These are phyloP conservation scores for Jasminum sambac DNA, from an alignment of 257 asterid genomes.

Conservation along the genomic window DNA sequence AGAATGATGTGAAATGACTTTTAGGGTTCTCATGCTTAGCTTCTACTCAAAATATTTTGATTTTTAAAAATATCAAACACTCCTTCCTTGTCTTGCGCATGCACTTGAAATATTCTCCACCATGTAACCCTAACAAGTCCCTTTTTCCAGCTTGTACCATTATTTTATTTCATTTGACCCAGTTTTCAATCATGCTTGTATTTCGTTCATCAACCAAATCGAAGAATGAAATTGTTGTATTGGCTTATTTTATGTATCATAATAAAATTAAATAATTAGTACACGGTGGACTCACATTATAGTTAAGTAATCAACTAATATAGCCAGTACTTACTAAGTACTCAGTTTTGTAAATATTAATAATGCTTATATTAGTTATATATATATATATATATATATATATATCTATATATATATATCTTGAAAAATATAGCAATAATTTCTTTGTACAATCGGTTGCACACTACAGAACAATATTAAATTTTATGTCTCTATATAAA, in stretches of 20 bases:
- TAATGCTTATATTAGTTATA: too few relatives aligned
- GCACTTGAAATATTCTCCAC: constrained; percentile 51
- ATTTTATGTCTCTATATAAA: too few relatives aligned
- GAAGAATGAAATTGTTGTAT: constrained; percentile 33
- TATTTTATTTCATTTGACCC: constrained; percentile 5
- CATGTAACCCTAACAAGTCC: constrained; percentile 28
- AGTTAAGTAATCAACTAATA: too few relatives aligned
- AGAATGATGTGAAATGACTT: constrained; percentile 67
- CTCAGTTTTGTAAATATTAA: too few relatives aligned
- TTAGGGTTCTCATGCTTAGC: constrained; percentile 85
- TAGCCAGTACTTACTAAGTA: too few relatives aligned
- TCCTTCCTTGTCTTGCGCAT: constrained; percentile 53
- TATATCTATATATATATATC: too few relatives aligned
- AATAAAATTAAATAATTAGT: too few relatives aligned
- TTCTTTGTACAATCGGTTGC: too few relatives aligned
- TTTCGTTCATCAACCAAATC: constrained; percentile 27
- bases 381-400: too few relatives aligned
- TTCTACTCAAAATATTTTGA: constrained; percentile 47
- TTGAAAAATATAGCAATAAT: too few relatives aligned
- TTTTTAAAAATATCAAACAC: constrained; percentile 12
- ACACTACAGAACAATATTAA: too few relatives aligned
- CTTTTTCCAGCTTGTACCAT: constrained; percentile 32
- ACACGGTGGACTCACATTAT: too few relatives aligned
- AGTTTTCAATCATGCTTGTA: constrained; percentile 26
- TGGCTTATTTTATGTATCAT: constrained; percentile 30